phyloP scores from a whole-genome alignment of 1,284 basidiomycete genomes.

The Coniferiporia weirii region DNA sequence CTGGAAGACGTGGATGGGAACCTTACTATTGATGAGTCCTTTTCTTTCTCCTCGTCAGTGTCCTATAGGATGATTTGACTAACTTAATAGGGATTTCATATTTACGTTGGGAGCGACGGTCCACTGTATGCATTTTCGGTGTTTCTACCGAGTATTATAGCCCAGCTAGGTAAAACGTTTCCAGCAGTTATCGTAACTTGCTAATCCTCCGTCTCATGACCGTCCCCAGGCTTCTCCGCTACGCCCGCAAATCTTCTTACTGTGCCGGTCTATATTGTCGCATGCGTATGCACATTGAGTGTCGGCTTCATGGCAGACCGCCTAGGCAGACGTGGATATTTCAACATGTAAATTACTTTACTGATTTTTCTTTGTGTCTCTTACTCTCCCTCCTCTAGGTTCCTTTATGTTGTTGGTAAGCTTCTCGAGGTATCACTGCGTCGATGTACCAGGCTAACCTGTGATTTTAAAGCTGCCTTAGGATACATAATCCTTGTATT shows the following conservation, averaged over 20 bases:
- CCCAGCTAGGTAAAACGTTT: conserved; percentile 37
- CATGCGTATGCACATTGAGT: conserved; percentile 56
- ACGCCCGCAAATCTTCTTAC: conserved; percentile 68
- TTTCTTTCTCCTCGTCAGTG: conserved; percentile 7
- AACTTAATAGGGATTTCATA: conserved; percentile 44
- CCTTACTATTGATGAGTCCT: conserved; percentile 30
- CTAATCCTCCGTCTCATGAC: conserved; percentile 14
- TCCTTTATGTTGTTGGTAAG: conserved; percentile 30
- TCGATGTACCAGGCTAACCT: not conserved
- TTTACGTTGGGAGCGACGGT: conserved; percentile 47
- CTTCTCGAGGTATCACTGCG: not conserved
- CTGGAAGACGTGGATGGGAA: conserved; percentile 70
- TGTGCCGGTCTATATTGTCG: conserved; percentile 64
- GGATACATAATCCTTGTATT: conserved; percentile 68
- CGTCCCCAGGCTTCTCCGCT: conserved; percentile 50
- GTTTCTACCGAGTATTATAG: conserved; percentile 71
- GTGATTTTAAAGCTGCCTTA: conserved; percentile 34
- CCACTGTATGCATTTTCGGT: conserved; percentile 70
- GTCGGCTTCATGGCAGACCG: conserved; percentile 63
- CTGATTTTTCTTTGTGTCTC: not conserved
- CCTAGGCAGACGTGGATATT: conserved; percentile 50
- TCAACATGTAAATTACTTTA: conserved; percentile 48
- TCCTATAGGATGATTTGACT: not conserved
- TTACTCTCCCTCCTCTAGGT: not conserved
- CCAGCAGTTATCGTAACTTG: not conserved